Base-by-base conservation (phyloP, 1,139 yeast species). In the Kurtzmaniella quercitrusa region DNA sequence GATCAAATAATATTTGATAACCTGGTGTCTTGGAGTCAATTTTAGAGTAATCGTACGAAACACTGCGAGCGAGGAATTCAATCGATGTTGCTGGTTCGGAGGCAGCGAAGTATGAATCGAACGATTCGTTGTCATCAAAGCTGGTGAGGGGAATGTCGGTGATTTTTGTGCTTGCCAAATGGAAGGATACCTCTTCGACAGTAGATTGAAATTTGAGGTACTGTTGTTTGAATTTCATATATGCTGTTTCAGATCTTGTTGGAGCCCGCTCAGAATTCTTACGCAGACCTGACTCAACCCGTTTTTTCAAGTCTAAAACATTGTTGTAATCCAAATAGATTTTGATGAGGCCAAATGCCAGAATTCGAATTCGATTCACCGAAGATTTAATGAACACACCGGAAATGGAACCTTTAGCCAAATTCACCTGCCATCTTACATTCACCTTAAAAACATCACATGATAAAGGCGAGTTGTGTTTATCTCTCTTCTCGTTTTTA, bases 1-100 rank as follows among this genome's bases (percentile, higher is more conserved):
- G 67, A 32, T 69, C 66, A 53, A 78, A 84, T 15, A 73, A 54
- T 2, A 82, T 66, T 44, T 82, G 83, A 55, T 71, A 84, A 0
- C 89, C 91, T 1, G 88, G 80, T 9, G 76, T 64, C 36, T 59
- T 60, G 11, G 59, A 51, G 19, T 57, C 50, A 21, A 76, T 47
- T 43, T 67, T 61, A 15, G 63, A 55, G 17, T 65, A 49, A 48
- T 66, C 68, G 34, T 69, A 51, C 2, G 68, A 61, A 6, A 54
- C 53, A 2, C 66, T 68, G 48, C 64, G 71, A 42, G 60, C 59
- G 17, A 48, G 49, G 38, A 59, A 48, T 33, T 59, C 67, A 37
- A 64, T 57, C 18, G 61, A 66, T 14, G 65, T 56, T 21, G 41
- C 52, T 3, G 68, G 72, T 38, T 42, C 52, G 18, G 40, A 26